Conservation (phyloP, 768 basidiomycete genomes). For the Suillus bovinus region DNA sequence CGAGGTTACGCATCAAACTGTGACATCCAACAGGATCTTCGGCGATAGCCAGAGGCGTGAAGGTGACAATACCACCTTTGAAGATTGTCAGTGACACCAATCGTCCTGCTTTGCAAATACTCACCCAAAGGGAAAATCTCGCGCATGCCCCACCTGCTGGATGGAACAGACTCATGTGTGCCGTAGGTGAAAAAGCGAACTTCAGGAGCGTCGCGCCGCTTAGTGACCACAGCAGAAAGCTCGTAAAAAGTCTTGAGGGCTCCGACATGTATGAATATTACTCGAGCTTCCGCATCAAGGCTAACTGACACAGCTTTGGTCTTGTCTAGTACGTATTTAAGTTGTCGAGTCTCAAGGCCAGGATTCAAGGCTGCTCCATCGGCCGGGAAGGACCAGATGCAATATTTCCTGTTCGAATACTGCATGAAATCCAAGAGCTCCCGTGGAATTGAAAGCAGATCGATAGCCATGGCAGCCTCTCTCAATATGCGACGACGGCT, state of each 20-base stretch:
- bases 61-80: conserved; percentile 72
- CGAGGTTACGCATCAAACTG: conserved; percentile 49
- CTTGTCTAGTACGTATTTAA: conserved; percentile 45
- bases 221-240: conserved; percentile 49
- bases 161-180: conserved; percentile 53
- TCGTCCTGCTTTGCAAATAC: conserved; percentile 15
- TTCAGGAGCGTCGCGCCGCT: conserved; percentile 44
- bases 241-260: conserved; percentile 49
- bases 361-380: conserved; percentile 30
- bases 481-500: neutral
- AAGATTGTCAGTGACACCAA: conserved; percentile 4
- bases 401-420: conserved; percentile 40
- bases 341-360: conserved; percentile 44
- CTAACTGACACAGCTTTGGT: conserved; percentile 42
- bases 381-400: conserved; percentile 45
- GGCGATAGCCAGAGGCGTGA: conserved; percentile 60
- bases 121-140: conserved; percentile 71
- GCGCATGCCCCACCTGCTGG: conserved; percentile 57
- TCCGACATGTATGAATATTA: conserved; percentile 69
- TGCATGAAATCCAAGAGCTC: conserved; percentile 48
- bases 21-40: conserved; percentile 51
- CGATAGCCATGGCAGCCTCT: conserved; percentile 26
- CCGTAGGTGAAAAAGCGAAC: conserved; percentile 71
- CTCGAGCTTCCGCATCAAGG: conserved; percentile 40
- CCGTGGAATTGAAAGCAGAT: conserved; percentile 46